Base-by-base conservation (phyloP, 768 basidiomycete genomes). In the Auricularia auricula-judae region DNA sequence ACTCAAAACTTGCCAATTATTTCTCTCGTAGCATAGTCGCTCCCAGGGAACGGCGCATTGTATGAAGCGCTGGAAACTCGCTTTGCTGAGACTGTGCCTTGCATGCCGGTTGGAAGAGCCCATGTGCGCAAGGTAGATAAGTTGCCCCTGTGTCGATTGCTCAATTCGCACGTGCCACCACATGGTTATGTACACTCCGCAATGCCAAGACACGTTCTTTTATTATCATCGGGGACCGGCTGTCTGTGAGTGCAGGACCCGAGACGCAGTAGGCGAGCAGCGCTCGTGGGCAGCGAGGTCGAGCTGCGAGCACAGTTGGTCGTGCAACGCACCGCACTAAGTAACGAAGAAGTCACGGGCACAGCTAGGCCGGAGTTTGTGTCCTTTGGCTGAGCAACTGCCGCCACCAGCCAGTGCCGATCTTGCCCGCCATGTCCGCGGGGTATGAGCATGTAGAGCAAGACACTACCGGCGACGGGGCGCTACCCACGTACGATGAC, bases 401-500 rank as follows among this genome's bases (percentile, higher is more conserved):
- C 47, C 5, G 2, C 47, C 47, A 12, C 47, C 29, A 59, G 14
- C 5, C 29, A 14, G 56, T 35, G 56, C 56, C 23, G 5, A 59
- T 5, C 29, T 18, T 7, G 14, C 23, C 23, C 56, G 56, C 56
- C 56, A 59, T 59, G 56, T 59, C 56, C 56, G 29, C 14, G 56
- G 23, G 23, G 34, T 59, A 33, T 33, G 29, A 12, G 23, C 56
- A 59, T 4, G 23, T 59, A 3, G 81, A 82, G 64, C 76, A 77
- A 64, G 81, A 81, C 68, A 67, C 72, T 44, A 69, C 71, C 36
- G 80, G 76, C 29, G 76, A 75, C 34, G 84, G 85, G 64, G 84
- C 82, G 51, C 79, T 91, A 7, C 91, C 91, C 18, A 86, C 86
- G 3, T 93, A 93, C 69, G 86, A 89, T 64, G 87, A 89, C 71